Evolutionary conservation across 768 basidiomycete genomes (phyloP), one percentile per base, ranked within the genome.

Genomic region (Leccinellum albellum): DNA sequence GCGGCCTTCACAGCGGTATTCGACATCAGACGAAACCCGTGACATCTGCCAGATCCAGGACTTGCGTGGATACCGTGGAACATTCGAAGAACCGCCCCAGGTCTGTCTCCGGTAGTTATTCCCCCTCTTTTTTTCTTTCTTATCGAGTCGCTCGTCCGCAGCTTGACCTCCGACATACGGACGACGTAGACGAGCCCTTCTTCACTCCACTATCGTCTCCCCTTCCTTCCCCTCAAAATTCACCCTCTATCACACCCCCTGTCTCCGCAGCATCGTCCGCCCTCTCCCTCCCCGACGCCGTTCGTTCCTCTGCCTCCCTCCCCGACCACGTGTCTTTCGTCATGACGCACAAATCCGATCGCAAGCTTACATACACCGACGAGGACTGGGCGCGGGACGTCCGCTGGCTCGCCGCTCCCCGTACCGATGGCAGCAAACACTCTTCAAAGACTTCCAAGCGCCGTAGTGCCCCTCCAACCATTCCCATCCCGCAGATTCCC

Each of bases 311-410:
- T 5, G 51, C 50, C 29, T 66, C 73, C 5, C 64, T 66, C 26
- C 70, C 75, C 23, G 73, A 74, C 23, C 61, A 66, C 54, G 9
- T 51, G n/a, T 29, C 29, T 14, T 57, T 63, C 20, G 60, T 37
- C 56, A 73, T 68, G 67, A 62, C 58, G 1, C 56, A 50, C 29
- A 23, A 65, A 59, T 35, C 56, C 51, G 21, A 69, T 48, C 61
- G 68, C 55, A 69, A 73, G 35, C 60, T 68, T 53, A 73, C 74
- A 17, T 77, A 78, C 65, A 79, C 78, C 4, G 80, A 83, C 63
- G 78, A 83, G 52, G 82, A 86, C 61, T 89, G 86, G 88, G 80
- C 83, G 13, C 81, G 79, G 59, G 87, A 89, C 50, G 81, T 87
- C 17, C 78, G 84, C 32, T 87, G 83, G 84, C 81, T 89, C 29